A percentile compares a stretch with the other conserved stretches of the same genome.
Conservation (phyloP, 1,139 yeast genomes). For the Suhomyces bolitotheri region DNA sequence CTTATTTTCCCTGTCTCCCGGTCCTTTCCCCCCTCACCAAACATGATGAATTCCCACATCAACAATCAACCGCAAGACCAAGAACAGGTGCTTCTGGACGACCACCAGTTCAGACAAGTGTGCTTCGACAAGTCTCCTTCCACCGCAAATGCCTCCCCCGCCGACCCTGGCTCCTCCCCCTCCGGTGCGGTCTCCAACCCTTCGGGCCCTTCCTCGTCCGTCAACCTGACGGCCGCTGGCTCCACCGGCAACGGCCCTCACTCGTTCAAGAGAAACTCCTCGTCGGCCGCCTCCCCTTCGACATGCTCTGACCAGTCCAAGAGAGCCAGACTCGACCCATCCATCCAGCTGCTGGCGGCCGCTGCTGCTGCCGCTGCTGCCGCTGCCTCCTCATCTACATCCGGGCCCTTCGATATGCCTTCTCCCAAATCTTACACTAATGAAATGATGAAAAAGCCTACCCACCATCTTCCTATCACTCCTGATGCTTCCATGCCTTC, state of each 20-base stretch:
- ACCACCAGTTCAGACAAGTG: slow-evolving; percentile 37
- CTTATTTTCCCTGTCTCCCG: slow-evolving; percentile 5
- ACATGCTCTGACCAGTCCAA: slow-evolving; percentile 19
- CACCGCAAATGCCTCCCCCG: slow-evolving; percentile 16
- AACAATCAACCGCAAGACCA: slow-evolving; percentile 32
- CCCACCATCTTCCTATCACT: slow-evolving; percentile 15
- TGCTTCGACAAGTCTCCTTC: slow-evolving; percentile 29
- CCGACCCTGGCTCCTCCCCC: slow-evolving; percentile 17
- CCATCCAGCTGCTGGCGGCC: slow-evolving; percentile 15
- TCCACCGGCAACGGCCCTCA: slow-evolving; percentile 17
- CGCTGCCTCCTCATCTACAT: slow-evolving; percentile 9
- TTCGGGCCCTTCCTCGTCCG: slow-evolving; percentile 11
- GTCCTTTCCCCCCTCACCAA: slow-evolving; percentile 11
- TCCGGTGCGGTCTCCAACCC: slow-evolving; percentile 12
- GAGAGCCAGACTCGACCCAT: slow-evolving; percentile 31
- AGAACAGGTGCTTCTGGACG: slow-evolving; percentile 34
- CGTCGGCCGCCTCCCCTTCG: slow-evolving; percentile 17
- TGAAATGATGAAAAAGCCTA: slow-evolving; percentile 12
- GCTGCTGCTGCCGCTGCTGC: slow-evolving; percentile 11
- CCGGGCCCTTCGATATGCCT: slow-evolving; percentile 13
- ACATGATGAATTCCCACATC: slow-evolving; percentile 30
- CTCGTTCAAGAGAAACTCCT: slow-evolving; percentile 18
- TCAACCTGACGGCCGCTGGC: slow-evolving; percentile 8
- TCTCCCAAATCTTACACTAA: slow-evolving; percentile 16
- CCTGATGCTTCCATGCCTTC: slow-evolving; percentile 11